phyloP scores from a whole-genome alignment of 2,329 filamentous ascomycete species.

The Xylaria sp. region DNA sequence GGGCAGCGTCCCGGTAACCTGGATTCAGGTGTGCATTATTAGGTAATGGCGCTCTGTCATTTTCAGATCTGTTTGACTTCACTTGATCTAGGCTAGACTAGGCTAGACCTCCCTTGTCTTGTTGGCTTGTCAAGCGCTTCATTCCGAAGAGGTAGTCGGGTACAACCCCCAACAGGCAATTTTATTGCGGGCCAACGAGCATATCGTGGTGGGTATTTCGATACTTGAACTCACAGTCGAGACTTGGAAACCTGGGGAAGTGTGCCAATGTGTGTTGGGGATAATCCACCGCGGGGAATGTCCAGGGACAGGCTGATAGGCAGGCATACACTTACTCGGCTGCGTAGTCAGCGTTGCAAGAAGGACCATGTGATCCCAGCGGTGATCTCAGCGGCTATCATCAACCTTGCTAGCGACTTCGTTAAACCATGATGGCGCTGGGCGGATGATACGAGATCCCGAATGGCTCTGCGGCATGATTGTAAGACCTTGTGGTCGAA shows the following conservation, averaged over 20 bases:
- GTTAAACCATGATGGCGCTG: background rate
- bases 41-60: background rate
- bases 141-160: no score
- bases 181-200: background rate
- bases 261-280: background rate
- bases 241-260: background rate
- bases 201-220: background rate
- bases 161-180: no score
- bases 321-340: no score
- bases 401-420: no score
- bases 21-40: background rate
- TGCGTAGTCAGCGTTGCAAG: no score
- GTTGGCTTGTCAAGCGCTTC: background rate
- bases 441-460: background rate
- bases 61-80: no score
- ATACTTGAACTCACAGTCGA: no score
- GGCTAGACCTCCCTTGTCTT: background rate
- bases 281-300: background rate
- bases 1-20: background rate
- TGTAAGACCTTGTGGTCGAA: constrained; percentile 5
- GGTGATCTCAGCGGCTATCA: background rate
- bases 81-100: background rate
- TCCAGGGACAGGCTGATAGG: background rate
- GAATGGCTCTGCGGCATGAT: constrained; percentile 1
- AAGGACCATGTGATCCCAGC: background rate